These are phyloP conservation scores for Loxodes magnus DNA, from an alignment of 73 alveolate genomes.

Conservation along the genomic window DNA sequence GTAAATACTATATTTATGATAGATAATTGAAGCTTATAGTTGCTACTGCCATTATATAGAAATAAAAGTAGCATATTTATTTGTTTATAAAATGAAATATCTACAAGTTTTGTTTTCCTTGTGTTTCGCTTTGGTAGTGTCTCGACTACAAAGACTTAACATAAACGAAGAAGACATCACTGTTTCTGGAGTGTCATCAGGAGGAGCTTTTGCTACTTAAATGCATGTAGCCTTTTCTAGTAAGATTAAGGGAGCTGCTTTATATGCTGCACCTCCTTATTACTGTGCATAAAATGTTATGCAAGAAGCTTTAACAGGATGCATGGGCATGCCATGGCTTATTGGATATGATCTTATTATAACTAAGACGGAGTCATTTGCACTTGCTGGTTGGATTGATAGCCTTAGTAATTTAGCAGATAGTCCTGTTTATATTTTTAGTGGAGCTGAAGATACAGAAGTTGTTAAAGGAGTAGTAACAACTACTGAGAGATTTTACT, in stretches of 20 bases:
- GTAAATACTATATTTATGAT: too few relatives aligned
- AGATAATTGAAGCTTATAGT: too few relatives aligned
- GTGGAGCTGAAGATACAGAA: slow-evolving; percentile 17
- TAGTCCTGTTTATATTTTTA: slow-evolving; percentile 16
- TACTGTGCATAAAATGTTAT: slow-evolving; percentile 31
- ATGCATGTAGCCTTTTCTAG: slow-evolving; percentile 38
- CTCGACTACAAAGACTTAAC: too few relatives aligned
- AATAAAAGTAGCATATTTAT: too few relatives aligned
- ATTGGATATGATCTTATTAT: neutral
- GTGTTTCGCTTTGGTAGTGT: too few relatives aligned
- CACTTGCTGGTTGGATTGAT: slow-evolving; percentile 13
- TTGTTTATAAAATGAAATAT: too few relatives aligned
- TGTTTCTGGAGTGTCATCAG: slow-evolving; percentile 40
- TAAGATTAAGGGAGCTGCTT: slow-evolving; percentile 31
- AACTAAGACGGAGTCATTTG: slow-evolving; percentile 5
- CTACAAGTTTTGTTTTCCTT: too few relatives aligned
- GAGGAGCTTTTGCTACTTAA: slow-evolving; percentile 41
- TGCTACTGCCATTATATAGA: too few relatives aligned
- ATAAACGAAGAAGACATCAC: too few relatives aligned
- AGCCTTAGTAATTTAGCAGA: slow-evolving; percentile 1
- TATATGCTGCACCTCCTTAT: slow-evolving; percentile 44
- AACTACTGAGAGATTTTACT: slow-evolving; percentile 4
- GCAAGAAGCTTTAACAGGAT: slow-evolving; percentile 9
- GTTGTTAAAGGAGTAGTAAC: slow-evolving; percentile 15
- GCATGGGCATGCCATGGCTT: slow-evolving; percentile 13